Conservation (phyloP, 192 early-diverging fungal species). For the Anaeromyces robustus region DNA sequence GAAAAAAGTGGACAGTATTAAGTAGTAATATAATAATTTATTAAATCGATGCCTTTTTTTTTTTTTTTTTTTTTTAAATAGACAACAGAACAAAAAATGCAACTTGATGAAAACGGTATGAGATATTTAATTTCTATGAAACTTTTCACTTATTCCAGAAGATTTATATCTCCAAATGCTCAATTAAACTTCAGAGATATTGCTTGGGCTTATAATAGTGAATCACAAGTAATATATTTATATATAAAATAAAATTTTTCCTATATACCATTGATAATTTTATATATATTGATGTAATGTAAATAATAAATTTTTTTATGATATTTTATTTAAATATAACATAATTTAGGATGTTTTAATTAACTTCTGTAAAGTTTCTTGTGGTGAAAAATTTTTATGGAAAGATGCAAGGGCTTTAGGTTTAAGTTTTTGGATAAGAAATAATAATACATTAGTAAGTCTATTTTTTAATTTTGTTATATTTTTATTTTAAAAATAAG, state of each 20-base stretch:
- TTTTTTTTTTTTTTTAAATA: slow-evolving; percentile 9
- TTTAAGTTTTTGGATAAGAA: slow-evolving; percentile 71
- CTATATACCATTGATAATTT: too few relatives aligned
- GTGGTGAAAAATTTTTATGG: slow-evolving; percentile 58
- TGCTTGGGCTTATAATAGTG: slow-evolving; percentile 72
- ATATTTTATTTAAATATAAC: too few relatives aligned
- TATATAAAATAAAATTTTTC: too few relatives aligned
- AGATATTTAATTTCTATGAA: slow-evolving; percentile 59
- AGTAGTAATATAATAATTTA: neutral
- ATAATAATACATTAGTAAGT: slow-evolving; percentile 50
- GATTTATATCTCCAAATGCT: slow-evolving; percentile 1
- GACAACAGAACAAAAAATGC: slow-evolving; percentile 51
- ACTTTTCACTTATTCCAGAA: slow-evolving; percentile 38
- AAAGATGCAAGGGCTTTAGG: slow-evolving; percentile 64
- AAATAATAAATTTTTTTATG: too few relatives aligned
- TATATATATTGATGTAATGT: too few relatives aligned
- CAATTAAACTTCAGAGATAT: slow-evolving; percentile 36
- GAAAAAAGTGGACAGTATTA: too few relatives aligned
- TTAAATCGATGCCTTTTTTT: slow-evolving; percentile 1
- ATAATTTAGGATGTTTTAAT: slow-evolving; percentile 37
- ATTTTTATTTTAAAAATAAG: too few relatives aligned
- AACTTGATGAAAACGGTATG: slow-evolving; percentile 73
- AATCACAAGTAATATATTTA: slow-evolving; percentile 81
- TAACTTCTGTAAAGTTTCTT: slow-evolving; percentile 30
- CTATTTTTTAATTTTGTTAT: too few relatives aligned